These are phyloP conservation scores for Lentinula sp. DNA, from an alignment of 768 basidiomycete species.

Conservation along the genomic window DNA sequence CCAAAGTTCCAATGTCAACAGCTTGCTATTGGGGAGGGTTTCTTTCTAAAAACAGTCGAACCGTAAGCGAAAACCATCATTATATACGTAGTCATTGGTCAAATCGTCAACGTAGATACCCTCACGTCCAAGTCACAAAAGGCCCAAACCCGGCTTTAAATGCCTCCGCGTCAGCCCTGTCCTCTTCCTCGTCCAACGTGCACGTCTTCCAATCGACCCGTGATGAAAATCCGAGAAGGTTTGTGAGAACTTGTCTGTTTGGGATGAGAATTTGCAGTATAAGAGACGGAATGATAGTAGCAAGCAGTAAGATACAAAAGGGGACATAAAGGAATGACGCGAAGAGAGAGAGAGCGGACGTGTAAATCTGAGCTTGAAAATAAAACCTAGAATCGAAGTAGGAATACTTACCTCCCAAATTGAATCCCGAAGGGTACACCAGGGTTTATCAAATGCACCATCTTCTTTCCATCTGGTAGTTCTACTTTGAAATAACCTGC, in stretches of 20 bases:
- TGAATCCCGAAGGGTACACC: constrained; percentile 81
- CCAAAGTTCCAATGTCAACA: too few relatives aligned
- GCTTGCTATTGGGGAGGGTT: too few relatives aligned
- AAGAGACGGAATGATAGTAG: too few relatives aligned
- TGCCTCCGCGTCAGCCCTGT: constrained; percentile 71
- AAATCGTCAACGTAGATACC: too few relatives aligned
- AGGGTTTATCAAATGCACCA: constrained; percentile 83
- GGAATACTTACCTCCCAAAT: constrained; percentile 76
- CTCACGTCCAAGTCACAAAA: constrained; percentile 47
- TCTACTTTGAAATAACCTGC: constrained; percentile 88
- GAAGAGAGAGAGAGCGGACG: neutral
- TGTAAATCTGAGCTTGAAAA: too few relatives aligned
- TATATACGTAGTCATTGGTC: too few relatives aligned
- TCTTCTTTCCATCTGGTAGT: constrained; percentile 75
- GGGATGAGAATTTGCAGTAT: neutral
- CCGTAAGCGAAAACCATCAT: too few relatives aligned
- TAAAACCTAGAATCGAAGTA: neutral
- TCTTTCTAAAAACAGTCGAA: too few relatives aligned
- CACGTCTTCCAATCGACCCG: constrained; percentile 93
- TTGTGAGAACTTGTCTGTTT: constrained; percentile 75
- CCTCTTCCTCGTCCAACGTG: constrained; percentile 75
- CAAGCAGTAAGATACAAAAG: too few relatives aligned
- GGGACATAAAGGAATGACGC: neutral
- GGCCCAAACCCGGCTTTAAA: constrained; percentile 82
- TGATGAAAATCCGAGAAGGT: constrained; percentile 68